Base-by-base conservation (phyloP, 2,329 filamentous ascomycete genomes). In the Colletotrichum liriopes region DNA sequence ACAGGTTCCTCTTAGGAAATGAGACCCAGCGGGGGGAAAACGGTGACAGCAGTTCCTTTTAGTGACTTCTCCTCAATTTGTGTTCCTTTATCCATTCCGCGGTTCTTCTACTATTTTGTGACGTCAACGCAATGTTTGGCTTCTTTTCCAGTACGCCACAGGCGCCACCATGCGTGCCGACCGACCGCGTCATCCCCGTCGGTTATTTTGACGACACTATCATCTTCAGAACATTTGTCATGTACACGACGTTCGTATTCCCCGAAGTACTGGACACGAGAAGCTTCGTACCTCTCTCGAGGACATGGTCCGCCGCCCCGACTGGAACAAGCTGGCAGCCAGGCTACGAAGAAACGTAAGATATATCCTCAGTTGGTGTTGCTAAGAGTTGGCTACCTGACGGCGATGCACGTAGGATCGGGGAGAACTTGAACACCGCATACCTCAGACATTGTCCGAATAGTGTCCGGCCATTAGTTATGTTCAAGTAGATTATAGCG, bases 351-450 rank as follows among this genome's bases (percentile, higher is more conserved):
- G 5, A 14, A 29, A 51, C 8, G 47, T 51, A 29, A 26, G 23
- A 2, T 16, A 51, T 2, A 29, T 12, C 2, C 9, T n/a, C 20
- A 3, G 11, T 23, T 8, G n/a, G 2, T 45, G 7, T 9, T 45
- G 6, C 11, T 18, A n/a, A 9, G 8, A 20, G 12, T 26, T n/a
- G 1, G 14, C 5, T 49, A 11, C 5, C 47, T 49, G 12, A 26
- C 47, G 23, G 9, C 5, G 11, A 2, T 49, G 12, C 5, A 7
- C 9, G 4, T 26, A 26, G 35, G 29, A 54, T 6, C 51, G 18
- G 8, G 77, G 74, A n/a, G 77, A 76, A 59, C 78, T 86, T n/a
- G 84, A 85, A 73, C 82, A 84, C 65, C 84, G 85, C 62, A 77
- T 86, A 49, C 84, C 84, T 0, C 74, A 72, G 11, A 37, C 73